Evolutionary conservation across 805 yeast genomes (phyloP), one percentile per base, ranked within the genome.

Genomic region (Debaryomyces castellii): DNA sequence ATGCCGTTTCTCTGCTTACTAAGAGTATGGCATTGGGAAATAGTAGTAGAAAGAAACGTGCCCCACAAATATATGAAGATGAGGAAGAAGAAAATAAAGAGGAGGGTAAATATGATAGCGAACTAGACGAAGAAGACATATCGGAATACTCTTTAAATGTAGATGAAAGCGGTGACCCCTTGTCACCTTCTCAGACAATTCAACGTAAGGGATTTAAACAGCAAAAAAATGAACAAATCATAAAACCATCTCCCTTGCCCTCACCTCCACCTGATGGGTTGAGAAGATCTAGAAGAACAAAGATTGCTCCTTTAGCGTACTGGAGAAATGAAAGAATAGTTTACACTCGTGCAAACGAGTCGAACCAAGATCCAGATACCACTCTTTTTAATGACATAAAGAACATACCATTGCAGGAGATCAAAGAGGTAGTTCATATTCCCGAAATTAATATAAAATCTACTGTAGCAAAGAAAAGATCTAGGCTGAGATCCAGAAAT

Each of bases 301-400:
- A 79, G 50, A 75, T 86, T 5, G 78, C 83, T 3, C 92, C 96
- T 0, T 67, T 89, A 51, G 91, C 89, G 2, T 87, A 76, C 60
- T 89, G 96, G 96, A 79, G 87, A 60, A 87, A 87, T 57, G 96
- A 89, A 63, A 72, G 81, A 48, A 78, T 86, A 24, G 78, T 87
- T 3, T 89, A 86, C 57, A 54, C 67, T 1, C 51, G 67, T 30
- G 70, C 72, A 5, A 28, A 51, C 33, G 67, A 62, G 32, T 55
- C 67, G 5, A 62, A 53, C 16, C 60, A 52, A 14, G 77, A 74
- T 45, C 74, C 78, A 4, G 79, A 78, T 44, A 66, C 73, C 16
- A 67, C 72, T 2, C 52, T 70, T 28, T 57, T 60, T 16, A 52
- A 51, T 11, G 71, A 67, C 44, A 63, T 68, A 20, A 51, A 56